Evolutionary conservation across 495 filamentous ascomycete species (phyloP), one percentile per base, ranked within the genome.

Genomic region (Aspergillus ostianus): DNA sequence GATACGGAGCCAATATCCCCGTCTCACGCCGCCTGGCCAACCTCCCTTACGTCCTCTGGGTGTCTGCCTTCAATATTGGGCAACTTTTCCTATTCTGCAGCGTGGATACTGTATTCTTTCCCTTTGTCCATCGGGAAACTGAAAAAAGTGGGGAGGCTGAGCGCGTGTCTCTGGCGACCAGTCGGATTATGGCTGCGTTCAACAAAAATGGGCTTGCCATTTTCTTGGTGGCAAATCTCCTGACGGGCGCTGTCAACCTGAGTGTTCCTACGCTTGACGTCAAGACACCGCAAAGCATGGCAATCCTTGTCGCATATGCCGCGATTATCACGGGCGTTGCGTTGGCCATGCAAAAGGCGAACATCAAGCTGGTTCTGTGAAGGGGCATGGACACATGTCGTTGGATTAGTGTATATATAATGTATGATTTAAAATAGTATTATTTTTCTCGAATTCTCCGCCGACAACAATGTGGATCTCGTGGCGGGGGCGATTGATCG

Each of bases 1-100:
- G 91, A 10, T 77, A 88, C 20, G 85, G 84, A 6, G 75, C 78
- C 44, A 72, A 70, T 26, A 77, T 96, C 20, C 77, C 77, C 3
- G 91, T 97, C 6, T 98, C 94, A 5, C 87, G 94, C 29, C 85
- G 94, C 12, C 75, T 99, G 18, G 94, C 94, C 9, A 98, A 98
- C 67, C 84, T 97, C 55, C 92, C 94, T 0, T 99, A 99, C 67
- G 77, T 97, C 32, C 76, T 97, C 51, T 99, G 93, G 93, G 87
- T 95, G 17, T 77, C 85, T 13, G 87, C 91, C 6, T 98, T 92
- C 80, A 99, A 98, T 70, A 88, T 82, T 55, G 78, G 75, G 7
- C 90, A 97, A 69, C 73, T 99, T 18, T 78, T 89, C 4, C 75
- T 87, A 5, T 97, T 93, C 70, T 91, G 86, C 67, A 65, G 85